Base-by-base conservation (phyloP, 2,329 filamentous ascomycete genomes). In the Cyanodermella asteris region DNA sequence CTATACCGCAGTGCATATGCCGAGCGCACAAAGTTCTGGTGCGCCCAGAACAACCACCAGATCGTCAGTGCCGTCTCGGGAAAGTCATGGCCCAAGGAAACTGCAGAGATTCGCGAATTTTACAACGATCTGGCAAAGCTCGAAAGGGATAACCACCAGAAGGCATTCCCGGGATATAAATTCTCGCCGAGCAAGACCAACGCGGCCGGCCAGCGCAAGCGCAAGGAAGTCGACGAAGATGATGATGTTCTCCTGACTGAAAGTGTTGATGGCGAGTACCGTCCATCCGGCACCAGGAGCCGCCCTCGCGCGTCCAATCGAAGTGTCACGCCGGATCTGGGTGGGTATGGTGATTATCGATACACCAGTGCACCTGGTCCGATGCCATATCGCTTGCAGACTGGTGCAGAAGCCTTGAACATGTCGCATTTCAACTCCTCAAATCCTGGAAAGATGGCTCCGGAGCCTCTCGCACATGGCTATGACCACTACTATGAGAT, bases 1-100 rank as follows among this genome's bases (percentile, higher is more conserved):
- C 58, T 97, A 25, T 97, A 97, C 47, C 73, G 87, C 20, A 91
- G 87, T 36, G 78, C 80, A 5, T 93, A 78, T 43, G 77, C 90
- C 31, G 76, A 87, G 32, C 62, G 81, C 16, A 78, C 77, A 30
- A 91, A 91, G 48, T 59, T 65, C 25, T 77, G 71, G 58, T 77
- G 75, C 38, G 56, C 66, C 9, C 70, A 87, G 39, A 84, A 87
- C 47, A 93, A 94, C 50, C 84, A 97, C 46, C 84, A 97, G 46
- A 57, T 87, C 18, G 75, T 94, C 14, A 94, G 84, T 2, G 68
- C 71, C 22, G 67, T 87, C n/a, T 80, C 78, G 29, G 87, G 82
- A 15, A 57, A 67, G 28, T 84, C 77, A 40, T 97, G 87, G 87
- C 65, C 68, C 5, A 50, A 80, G 38, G 87, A 94, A 45, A 61